Conservation (phyloP, 2,329 filamentous ascomycete species). For the Phoma sp. region DNA sequence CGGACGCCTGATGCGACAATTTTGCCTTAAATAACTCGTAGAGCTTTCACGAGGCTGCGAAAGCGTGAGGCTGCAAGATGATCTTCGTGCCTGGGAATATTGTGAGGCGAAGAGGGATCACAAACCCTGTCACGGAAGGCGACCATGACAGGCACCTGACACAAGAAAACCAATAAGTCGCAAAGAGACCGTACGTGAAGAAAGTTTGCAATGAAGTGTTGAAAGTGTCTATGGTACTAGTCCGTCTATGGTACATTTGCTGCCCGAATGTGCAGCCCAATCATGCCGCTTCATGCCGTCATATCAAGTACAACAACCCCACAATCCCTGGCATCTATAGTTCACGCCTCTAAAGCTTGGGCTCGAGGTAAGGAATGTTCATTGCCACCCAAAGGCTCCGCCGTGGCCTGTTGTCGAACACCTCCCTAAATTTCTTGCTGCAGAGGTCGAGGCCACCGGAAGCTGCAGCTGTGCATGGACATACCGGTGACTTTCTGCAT, state of each 20-base stretch:
- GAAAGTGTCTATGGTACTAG: slow-evolving; percentile 27
- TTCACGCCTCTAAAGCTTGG: slow-evolving; percentile 25
- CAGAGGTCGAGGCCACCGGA: slow-evolving; percentile 21
- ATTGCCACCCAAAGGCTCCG: slow-evolving; percentile 32
- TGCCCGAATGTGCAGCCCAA: slow-evolving; percentile 31
- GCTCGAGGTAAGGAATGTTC: slow-evolving; percentile 14
- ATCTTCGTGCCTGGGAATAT: neutral
- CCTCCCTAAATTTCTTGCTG: slow-evolving; percentile 19
- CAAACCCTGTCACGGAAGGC: slow-evolving; percentile 14
- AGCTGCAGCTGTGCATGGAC: slow-evolving; percentile 18
- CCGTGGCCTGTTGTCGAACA: slow-evolving; percentile 14
- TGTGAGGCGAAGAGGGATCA: slow-evolving; percentile 18
- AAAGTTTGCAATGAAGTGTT: slow-evolving; percentile 21
- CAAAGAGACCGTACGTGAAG: neutral
- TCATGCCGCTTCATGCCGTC: slow-evolving; percentile 16
- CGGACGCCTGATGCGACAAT: neutral
- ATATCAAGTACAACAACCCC: slow-evolving; percentile 17
- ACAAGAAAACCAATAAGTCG: neutral
- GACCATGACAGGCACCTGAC: neutral
- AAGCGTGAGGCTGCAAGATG: slow-evolving; percentile 2
- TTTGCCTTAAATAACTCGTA: neutral
- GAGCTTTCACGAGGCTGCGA: slow-evolving; percentile 1
- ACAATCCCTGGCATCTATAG: slow-evolving; percentile 31
- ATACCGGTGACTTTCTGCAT: slow-evolving; percentile 29
- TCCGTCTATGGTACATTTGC: slow-evolving; percentile 30